These are phyloP conservation scores for Adiantum capillusveneris DNA, from an alignment of 75 land plant species.

Conservation along the genomic window DNA sequence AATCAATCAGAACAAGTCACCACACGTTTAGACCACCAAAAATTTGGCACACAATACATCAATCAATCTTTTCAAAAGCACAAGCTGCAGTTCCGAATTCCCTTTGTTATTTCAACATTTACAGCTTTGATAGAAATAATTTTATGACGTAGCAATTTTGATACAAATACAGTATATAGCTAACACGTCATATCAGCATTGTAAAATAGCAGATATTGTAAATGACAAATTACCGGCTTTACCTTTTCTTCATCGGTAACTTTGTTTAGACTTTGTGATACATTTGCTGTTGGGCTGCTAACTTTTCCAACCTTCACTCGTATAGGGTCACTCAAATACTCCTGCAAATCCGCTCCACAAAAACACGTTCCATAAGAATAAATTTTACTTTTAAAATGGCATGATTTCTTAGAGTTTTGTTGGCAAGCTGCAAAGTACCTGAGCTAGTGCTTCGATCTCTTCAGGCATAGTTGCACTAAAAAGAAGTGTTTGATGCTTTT, in stretches of 20 bases:
- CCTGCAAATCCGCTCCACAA: conserved; percentile 19
- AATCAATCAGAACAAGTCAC: too few species aligned
- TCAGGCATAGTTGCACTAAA: conserved; percentile 87
- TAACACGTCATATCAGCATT: too few species aligned
- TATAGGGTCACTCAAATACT: conserved; percentile 50
- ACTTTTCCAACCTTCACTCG: conserved; percentile 79
- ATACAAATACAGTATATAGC: too few species aligned
- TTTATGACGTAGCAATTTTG: too few species aligned
- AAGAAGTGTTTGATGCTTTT: conserved; percentile 64
- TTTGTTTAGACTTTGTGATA: conserved; percentile 53
- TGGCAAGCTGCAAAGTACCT: conserved; percentile 22
- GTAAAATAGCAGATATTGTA: too few species aligned
- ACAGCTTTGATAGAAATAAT: too few species aligned
- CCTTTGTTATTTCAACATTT: too few species aligned
- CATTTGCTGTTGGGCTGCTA: conserved; percentile 74
- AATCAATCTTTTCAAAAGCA: too few species aligned
- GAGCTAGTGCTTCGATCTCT: conserved; percentile 73
- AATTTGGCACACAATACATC: too few species aligned
- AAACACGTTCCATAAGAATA: not conserved
- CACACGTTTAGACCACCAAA: too few species aligned
- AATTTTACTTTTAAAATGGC: not conserved
- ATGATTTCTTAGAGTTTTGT: not conserved
- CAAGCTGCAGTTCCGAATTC: too few species aligned
- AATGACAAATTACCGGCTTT: too few species aligned
- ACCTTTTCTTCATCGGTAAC: conserved; percentile 62